A percentile compares a stretch with the other conserved stretches of the same genome.
These are phyloP conservation scores for Solanum verrucosum DNA, from an alignment of 257 asterid genomes.

Conservation along the genomic window DNA sequence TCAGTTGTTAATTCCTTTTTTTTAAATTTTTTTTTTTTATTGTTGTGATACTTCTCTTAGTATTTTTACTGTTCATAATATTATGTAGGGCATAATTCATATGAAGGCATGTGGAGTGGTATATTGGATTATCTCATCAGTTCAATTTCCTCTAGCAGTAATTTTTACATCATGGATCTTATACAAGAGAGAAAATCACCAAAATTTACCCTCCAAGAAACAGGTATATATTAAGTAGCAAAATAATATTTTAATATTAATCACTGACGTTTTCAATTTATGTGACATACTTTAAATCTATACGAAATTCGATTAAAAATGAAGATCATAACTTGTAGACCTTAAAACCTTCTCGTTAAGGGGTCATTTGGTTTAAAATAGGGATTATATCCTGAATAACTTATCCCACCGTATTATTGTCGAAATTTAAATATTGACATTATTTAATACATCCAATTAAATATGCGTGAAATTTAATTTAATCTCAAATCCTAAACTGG, in stretches of 20 bases:
- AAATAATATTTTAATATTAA: neutral
- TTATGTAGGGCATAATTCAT: slow-evolving; percentile 46
- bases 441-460: neutral
- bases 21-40: no score
- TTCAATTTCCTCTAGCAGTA: slow-evolving; percentile 65
- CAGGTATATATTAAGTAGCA: slow-evolving; percentile 24
- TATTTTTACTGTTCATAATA: neutral
- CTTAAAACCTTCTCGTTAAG: neutral
- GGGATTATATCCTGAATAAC: neutral
- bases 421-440: neutral
- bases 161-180: slow-evolving; percentile 54
- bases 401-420: neutral
- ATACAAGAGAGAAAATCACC: slow-evolving; percentile 10
- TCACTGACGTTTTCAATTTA: neutral
- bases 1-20: neutral
- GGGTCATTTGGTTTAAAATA: neutral
- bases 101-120: slow-evolving; percentile 67
- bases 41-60: neutral
- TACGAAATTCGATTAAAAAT: neutral
- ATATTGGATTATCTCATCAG: slow-evolving; percentile 72
- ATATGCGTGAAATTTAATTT: neutral
- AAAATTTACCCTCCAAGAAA: slow-evolving; percentile 6
- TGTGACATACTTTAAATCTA: neutral
- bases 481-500: neutral
- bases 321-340: neutral